Evolutionary conservation across 441 rosid species (phyloP).

Genomic region (Mallotus repandus): DNA sequence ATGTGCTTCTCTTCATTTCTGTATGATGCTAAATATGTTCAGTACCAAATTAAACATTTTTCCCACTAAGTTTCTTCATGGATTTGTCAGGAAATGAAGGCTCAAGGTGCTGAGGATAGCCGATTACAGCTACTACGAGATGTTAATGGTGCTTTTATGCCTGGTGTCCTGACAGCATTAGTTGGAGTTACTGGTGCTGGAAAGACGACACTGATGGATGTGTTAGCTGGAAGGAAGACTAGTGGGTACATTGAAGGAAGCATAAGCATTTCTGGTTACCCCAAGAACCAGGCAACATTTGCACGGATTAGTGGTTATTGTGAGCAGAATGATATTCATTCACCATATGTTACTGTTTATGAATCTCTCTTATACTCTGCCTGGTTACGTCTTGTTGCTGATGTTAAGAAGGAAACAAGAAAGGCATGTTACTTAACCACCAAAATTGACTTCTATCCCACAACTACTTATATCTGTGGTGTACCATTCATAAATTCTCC

Average conservation of each 20-base stretch:
- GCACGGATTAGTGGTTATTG: slow-evolving; percentile 76
- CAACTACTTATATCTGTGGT: background rate
- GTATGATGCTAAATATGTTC: background rate
- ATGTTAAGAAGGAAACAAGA: slow-evolving; percentile 44
- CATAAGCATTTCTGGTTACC: slow-evolving; percentile 70
- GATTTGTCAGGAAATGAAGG: slow-evolving; percentile 58
- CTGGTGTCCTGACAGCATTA: slow-evolving; percentile 66
- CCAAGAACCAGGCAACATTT: slow-evolving; percentile 68
- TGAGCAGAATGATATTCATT: slow-evolving; percentile 78
- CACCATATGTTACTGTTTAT: slow-evolving; percentile 63
- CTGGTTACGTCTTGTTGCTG: slow-evolving; percentile 67
- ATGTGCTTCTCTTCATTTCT: slow-evolving; percentile 20
- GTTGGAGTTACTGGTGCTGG: slow-evolving; percentile 89
- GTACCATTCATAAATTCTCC: background rate
- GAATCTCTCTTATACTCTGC: slow-evolving; percentile 72
- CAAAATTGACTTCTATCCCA: background rate
- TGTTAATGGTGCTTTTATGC: slow-evolving; percentile 73
- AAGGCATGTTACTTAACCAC: slow-evolving; percentile 35
- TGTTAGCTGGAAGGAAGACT: slow-evolving; percentile 75
- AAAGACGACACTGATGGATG: slow-evolving; percentile 82
- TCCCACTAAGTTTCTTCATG: background rate
- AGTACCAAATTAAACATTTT: background rate
- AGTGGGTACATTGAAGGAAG: slow-evolving; percentile 67
- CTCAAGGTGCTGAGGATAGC: slow-evolving; percentile 46
- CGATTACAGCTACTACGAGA: slow-evolving; percentile 53